Evolutionary conservation across 768 basidiomycete species (phyloP).

Genomic region (Mycena vitilis): DNA sequence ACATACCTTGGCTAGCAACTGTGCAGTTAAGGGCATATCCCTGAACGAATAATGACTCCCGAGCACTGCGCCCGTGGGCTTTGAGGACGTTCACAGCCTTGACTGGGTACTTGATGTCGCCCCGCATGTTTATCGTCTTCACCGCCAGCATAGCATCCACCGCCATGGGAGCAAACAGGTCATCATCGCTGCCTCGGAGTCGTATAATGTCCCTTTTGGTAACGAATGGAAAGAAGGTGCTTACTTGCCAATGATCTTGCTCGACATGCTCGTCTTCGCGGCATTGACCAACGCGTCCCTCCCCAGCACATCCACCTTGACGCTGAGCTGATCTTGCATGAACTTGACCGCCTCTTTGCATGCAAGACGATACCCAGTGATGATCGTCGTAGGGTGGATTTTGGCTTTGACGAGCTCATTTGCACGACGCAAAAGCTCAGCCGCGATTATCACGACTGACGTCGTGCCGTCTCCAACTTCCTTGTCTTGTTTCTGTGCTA

Average conservation of each 20-base stretch:
- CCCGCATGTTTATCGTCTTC: constrained; percentile 91
- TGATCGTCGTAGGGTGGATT: constrained; percentile 99
- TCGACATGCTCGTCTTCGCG: constrained; percentile 98
- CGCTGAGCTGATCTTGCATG: constrained; percentile 96
- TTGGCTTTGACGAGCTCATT: constrained; percentile 98
- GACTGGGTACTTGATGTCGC: constrained; percentile 98
- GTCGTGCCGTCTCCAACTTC: constrained; percentile 99
- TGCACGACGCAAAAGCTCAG: constrained; percentile 95
- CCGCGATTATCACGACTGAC: constrained; percentile 96
- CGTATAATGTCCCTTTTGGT: neutral
- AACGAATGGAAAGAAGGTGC: constrained; percentile 40
- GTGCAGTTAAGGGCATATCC: constrained; percentile 99
- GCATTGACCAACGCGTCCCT: constrained; percentile 93
- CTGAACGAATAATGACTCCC: constrained; percentile 94
- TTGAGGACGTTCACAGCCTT: constrained; percentile 99
- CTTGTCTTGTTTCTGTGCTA: constrained; percentile 99
- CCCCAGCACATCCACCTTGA: constrained; percentile 94
- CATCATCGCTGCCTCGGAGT: constrained; percentile 80
- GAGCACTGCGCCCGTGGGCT: constrained; percentile 95
- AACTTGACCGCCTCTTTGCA: constrained; percentile 98
- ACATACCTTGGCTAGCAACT: constrained; percentile 95
- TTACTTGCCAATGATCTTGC: constrained; percentile 97
- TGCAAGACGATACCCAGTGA: constrained; percentile 96
- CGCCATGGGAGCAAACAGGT: constrained; percentile 97
- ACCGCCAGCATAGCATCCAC: constrained; percentile 99